Evolutionary conservation across 1,284 basidiomycete genomes (phyloP).

Genomic region (Singerocomus rubriflavus): DNA sequence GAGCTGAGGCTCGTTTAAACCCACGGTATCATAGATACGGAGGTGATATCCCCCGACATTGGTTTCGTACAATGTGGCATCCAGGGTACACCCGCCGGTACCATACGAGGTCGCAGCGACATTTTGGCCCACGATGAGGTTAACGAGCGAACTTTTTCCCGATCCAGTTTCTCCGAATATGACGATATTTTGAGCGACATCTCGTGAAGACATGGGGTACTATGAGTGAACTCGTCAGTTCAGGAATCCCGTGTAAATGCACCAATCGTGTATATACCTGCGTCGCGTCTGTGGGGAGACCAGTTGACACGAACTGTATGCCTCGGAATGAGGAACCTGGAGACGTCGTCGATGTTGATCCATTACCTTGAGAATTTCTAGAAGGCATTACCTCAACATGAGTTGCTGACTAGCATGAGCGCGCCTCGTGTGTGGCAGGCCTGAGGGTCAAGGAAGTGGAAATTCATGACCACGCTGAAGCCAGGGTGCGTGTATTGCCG

Average conservation of each 20-base stretch:
- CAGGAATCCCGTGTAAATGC: background rate
- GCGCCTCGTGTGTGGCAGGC: conserved; percentile 16
- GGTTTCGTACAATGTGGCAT: conserved; percentile 26
- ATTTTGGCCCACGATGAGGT: conserved; percentile 27
- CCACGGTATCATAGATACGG: conserved; percentile 30
- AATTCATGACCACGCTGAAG: background rate
- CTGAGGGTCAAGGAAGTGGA: conserved; percentile 4
- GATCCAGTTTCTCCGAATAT: conserved; percentile 33
- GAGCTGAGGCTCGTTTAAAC: conserved; percentile 30
- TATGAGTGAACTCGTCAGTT: conserved; percentile 8
- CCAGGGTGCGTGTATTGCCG: background rate
- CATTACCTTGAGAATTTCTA: conserved; percentile 1
- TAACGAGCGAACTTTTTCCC: conserved; percentile 34
- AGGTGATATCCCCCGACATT: conserved; percentile 13
- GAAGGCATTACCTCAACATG: background rate
- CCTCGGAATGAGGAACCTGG: background rate
- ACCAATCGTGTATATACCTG: conserved; percentile 15
- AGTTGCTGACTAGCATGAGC: conserved; percentile 6
- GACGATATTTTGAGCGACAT: conserved; percentile 24
- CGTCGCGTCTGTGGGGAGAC: background rate
- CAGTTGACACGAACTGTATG: background rate
- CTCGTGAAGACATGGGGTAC: conserved; percentile 16
- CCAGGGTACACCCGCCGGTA: conserved; percentile 30
- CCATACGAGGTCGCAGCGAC: conserved; percentile 28
- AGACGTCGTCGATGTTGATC: background rate